phyloP scores from a whole-genome alignment of 1,284 basidiomycete species.

The Puccinia horiana region DNA sequence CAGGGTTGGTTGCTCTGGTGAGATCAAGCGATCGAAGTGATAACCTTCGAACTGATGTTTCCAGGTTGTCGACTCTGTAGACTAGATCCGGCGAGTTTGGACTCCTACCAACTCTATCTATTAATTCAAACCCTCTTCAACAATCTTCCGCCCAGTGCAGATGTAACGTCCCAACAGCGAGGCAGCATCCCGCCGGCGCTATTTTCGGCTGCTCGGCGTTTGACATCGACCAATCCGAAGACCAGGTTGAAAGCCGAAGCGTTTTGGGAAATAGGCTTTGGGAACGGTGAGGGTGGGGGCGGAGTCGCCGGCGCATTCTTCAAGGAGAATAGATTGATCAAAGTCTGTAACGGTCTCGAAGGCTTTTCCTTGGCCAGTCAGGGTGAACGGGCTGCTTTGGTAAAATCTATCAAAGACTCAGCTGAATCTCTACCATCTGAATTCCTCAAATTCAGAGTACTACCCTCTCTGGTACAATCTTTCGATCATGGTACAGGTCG shows the following conservation, averaged over 20 bases:
- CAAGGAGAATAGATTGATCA: conserved; percentile 76
- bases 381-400: conserved; percentile 67
- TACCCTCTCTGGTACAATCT: conserved; percentile 82
- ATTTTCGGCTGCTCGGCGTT: conserved; percentile 79
- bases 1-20: neutral
- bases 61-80: conserved; percentile 60
- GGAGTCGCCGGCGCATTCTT: conserved; percentile 72
- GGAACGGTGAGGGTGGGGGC: conserved; percentile 32
- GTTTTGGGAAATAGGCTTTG: conserved; percentile 66
- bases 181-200: conserved; percentile 75
- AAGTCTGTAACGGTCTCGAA: conserved; percentile 81
- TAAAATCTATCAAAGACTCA: conserved; percentile 70
- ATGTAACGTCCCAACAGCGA: conserved; percentile 62
- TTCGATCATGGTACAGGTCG: conserved; percentile 74
- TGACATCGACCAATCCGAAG: conserved; percentile 83
- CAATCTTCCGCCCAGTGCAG: conserved; percentile 61
- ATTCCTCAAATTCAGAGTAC: conserved; percentile 79
- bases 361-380: conserved; percentile 82
- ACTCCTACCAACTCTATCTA: conserved; percentile 82
- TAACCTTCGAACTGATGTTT: conserved; percentile 18
- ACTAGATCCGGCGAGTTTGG: conserved; percentile 70
- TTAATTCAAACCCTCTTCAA: conserved; percentile 85
- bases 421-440: conserved; percentile 78
- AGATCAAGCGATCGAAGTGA: neutral
- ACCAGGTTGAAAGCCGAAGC: conserved; percentile 72